Conservation (phyloP, 805 yeast species). For the Myxozyma geophila region DNA sequence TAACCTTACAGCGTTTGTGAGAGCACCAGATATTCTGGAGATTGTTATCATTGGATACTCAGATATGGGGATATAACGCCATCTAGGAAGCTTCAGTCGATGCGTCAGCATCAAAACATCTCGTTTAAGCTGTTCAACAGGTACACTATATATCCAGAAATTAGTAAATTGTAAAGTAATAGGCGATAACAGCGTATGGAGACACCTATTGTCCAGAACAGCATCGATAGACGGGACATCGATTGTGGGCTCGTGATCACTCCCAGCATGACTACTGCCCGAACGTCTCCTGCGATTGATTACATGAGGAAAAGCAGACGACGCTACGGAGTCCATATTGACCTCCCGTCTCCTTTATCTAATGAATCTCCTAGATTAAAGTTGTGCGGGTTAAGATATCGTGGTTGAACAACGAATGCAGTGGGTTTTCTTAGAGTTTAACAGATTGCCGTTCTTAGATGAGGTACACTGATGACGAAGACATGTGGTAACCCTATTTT, state of each 20-base stretch:
- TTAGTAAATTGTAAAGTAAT: neutral
- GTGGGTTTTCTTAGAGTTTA: too few species aligned
- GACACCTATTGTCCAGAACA: constrained; percentile 25
- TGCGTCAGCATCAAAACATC: constrained; percentile 24
- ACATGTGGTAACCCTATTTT: too few species aligned
- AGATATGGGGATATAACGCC: constrained; percentile 63
- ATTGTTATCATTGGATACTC: constrained; percentile 53
- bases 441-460: too few species aligned
- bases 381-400: too few species aligned
- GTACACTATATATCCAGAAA: constrained; percentile 4
- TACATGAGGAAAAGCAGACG: neutral
- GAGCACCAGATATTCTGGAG: constrained; percentile 83
- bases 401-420: too few species aligned
- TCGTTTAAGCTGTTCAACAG: constrained; percentile 24
- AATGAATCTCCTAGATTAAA: too few species aligned
- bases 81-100: constrained; percentile 66
- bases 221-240: constrained; percentile 25
- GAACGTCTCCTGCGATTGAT: constrained; percentile 16
- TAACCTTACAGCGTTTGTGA: constrained; percentile 74
- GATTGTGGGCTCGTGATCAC: constrained; percentile 29
- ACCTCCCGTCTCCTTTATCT: neutral
- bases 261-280: constrained; percentile 24
- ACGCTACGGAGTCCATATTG: neutral
- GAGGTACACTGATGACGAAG: too few species aligned
- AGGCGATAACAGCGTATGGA: neutral